These are phyloP conservation scores for Tetrahymena elliotti DNA, from an alignment of 73 alveolate species.

Conservation along the genomic window DNA sequence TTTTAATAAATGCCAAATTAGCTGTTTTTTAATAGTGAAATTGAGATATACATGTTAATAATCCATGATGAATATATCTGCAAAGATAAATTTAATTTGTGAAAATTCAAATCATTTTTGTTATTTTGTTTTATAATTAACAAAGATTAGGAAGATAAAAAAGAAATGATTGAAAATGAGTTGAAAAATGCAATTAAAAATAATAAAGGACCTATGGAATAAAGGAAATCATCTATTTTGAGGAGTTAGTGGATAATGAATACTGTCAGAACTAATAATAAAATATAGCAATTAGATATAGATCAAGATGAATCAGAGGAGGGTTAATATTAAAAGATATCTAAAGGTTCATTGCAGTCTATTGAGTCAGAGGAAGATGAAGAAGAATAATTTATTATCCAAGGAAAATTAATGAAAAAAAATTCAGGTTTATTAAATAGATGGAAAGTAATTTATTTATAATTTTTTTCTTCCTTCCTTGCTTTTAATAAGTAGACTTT, in stretches of 20 bases:
- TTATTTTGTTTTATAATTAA: background rate
- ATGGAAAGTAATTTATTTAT: background rate
- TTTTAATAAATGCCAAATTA: too few relatives aligned
- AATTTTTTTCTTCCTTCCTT: too few relatives aligned
- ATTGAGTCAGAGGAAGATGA: background rate
- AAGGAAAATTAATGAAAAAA: background rate
- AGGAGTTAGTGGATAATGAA: background rate
- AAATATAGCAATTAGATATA: background rate
- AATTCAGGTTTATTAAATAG: background rate
- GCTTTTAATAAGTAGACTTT: background rate
- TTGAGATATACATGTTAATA: too few relatives aligned
- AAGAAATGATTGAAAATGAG: background rate
- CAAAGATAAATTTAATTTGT: too few relatives aligned
- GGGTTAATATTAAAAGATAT: background rate
- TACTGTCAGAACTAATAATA: background rate
- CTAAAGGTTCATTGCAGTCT: background rate
- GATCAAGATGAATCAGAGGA: background rate
- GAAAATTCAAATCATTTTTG: too few relatives aligned
- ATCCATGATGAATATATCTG: too few relatives aligned
- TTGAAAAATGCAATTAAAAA: background rate
- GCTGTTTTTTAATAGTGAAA: too few relatives aligned
- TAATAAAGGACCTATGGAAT: background rate
- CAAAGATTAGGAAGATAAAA: background rate
- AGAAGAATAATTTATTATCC: background rate
- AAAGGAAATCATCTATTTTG: background rate